phyloP scores from a whole-genome alignment of 2,329 filamentous ascomycete genomes.

The Ascochyta clinopodiicola region DNA sequence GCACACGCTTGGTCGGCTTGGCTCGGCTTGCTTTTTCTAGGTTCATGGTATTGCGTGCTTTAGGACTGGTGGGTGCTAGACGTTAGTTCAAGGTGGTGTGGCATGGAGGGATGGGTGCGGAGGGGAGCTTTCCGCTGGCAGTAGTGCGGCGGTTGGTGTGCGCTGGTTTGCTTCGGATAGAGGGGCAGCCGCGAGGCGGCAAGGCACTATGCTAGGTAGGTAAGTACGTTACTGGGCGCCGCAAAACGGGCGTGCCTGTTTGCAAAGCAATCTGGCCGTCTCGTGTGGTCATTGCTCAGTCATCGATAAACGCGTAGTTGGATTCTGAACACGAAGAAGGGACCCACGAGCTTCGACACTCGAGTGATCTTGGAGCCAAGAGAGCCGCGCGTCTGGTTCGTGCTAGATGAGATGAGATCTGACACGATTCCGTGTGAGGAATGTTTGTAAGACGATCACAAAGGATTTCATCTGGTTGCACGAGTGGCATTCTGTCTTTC shows the following conservation, averaged over 20 bases:
- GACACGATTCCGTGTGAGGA: slow-evolving; percentile 24
- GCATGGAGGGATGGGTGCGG: slow-evolving; percentile 2
- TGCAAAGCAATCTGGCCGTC: no score
- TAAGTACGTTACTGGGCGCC: neutral
- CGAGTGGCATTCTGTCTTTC: slow-evolving; percentile 18
- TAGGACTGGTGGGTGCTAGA: neutral
- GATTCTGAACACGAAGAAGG: slow-evolving; percentile 6
- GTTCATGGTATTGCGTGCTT: slow-evolving; percentile 4
- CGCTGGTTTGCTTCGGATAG: slow-evolving; percentile 7
- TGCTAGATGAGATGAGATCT: slow-evolving; percentile 20
- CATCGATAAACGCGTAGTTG: no score
- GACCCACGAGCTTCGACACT: slow-evolving; percentile 14
- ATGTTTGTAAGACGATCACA: slow-evolving; percentile 32
- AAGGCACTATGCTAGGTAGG: neutral
- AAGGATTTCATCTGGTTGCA: slow-evolving; percentile 23
- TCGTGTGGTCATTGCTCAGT: no score
- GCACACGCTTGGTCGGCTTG: slow-evolving; percentile 5
- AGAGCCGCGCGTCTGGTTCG: slow-evolving; percentile 34
- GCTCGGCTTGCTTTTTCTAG: slow-evolving; percentile 2
- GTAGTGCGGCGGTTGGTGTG: slow-evolving; percentile 2
- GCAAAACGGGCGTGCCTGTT: no score
- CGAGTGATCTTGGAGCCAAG: slow-evolving; percentile 13
- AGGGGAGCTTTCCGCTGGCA: slow-evolving; percentile 5
- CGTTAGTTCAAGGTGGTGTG: slow-evolving; percentile 15
- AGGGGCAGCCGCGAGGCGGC: slow-evolving; percentile 8